Percentiles rank a stretch among this genome's conserved stretches.
These are phyloP conservation scores for Silybum marianum DNA, from an alignment of 129 eudicot species.

Conservation along the genomic window DNA sequence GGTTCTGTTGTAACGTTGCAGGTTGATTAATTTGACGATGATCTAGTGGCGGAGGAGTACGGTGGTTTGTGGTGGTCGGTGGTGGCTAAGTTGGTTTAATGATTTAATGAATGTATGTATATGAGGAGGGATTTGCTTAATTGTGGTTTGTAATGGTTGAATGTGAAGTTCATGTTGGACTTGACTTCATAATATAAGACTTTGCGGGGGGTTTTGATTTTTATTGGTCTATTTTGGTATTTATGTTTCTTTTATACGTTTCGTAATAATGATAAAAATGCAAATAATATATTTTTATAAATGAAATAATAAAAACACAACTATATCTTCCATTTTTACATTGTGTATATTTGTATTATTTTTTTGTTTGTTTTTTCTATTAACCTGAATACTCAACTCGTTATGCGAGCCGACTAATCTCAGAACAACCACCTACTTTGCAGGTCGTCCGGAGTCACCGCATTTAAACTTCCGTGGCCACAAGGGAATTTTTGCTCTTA, in stretches of 20 bases:
- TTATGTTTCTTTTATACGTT: background rate
- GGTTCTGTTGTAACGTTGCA: background rate
- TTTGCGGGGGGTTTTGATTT: slow-evolving; percentile 6
- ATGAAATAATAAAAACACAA: background rate
- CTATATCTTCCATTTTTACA: background rate
- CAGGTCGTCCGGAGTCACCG: no score
- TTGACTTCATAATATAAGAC: slow-evolving; percentile 10
- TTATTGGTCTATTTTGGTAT: background rate
- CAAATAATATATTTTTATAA: background rate
- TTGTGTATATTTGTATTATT: no score
- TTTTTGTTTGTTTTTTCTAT: no score
- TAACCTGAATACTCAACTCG: no score
- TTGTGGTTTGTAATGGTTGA: slow-evolving; percentile 10
- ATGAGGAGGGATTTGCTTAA: background rate
- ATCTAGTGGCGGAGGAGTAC: background rate
- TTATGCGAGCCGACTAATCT: no score
- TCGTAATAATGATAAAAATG: background rate
- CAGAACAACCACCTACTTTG: no score
- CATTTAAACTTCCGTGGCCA: no score
- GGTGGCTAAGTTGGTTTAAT: background rate
- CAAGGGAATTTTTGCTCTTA: no score
- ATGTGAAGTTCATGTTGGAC: slow-evolving; percentile 16
- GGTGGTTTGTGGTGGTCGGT: background rate
- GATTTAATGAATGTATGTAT: background rate
- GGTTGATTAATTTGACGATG: background rate